These are phyloP conservation scores for Aspergillus biplanus DNA, from an alignment of 495 filamentous ascomycete species.

Conservation along the genomic window DNA sequence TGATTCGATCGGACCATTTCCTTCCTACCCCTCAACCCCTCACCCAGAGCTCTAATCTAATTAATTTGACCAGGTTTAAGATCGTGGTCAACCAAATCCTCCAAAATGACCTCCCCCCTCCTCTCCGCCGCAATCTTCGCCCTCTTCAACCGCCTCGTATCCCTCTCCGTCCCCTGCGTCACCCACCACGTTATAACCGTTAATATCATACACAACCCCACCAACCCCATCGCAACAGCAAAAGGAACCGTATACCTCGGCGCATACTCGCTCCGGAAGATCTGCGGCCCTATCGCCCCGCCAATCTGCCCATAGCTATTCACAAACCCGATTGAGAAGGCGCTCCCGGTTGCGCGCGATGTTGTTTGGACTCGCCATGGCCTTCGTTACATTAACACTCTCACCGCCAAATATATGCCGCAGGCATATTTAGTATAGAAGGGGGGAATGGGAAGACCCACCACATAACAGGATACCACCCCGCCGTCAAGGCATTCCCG, in stretches of 20 bases:
- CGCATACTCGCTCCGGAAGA: constrained; percentile 38
- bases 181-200: constrained; percentile 23
- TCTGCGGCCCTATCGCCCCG: constrained; percentile 36
- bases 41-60: too few species aligned
- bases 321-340: constrained; percentile 48
- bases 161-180: constrained; percentile 38
- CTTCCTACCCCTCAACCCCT: background rate
- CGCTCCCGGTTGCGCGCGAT: constrained; percentile 43
- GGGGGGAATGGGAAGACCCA: background rate
- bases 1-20: background rate
- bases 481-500: constrained; percentile 28
- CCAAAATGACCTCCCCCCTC: constrained; percentile 40
- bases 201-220: background rate
- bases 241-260: constrained; percentile 37
- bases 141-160: constrained; percentile 43
- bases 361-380: constrained; percentile 47
- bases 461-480: constrained; percentile 36
- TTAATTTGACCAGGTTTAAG: too few species aligned
- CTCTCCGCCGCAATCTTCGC: constrained; percentile 40
- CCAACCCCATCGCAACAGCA: constrained; percentile 37
- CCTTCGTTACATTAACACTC: too few species aligned
- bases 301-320: constrained; percentile 42
- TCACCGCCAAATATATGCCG: too few species aligned
- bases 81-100: constrained; percentile 35
- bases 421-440: background rate